phyloP scores from a whole-genome alignment of 108 stramenopile species.

The Tribonema minus region DNA sequence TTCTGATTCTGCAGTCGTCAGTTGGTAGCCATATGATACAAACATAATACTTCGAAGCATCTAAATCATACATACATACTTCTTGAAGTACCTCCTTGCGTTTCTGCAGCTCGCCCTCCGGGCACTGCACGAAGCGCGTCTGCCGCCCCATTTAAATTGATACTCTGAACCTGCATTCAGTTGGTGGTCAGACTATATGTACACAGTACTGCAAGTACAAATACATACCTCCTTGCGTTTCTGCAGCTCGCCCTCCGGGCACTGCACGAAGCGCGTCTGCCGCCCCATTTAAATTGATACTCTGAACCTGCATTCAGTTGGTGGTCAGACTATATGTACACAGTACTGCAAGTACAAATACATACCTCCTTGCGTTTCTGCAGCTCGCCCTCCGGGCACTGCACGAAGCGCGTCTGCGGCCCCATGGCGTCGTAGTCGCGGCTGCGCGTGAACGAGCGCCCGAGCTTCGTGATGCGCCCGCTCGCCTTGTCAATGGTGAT shows the following conservation, averaged over 20 bases:
- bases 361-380: constrained; percentile 96
- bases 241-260: constrained; percentile 97
- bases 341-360: too few species aligned
- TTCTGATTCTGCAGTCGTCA: too few species aligned
- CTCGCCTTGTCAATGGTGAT: constrained; percentile 98
- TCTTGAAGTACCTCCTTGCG: constrained; percentile 95
- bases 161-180: too few species aligned
- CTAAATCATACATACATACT: too few species aligned
- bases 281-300: too few species aligned
- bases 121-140: constrained; percentile 95
- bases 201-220: too few species aligned
- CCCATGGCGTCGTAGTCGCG: constrained; percentile 99
- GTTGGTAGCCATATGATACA: too few species aligned
- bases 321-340: too few species aligned
- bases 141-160: constrained; percentile 95
- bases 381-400: constrained; percentile 96
- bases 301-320: too few species aligned
- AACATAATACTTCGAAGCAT: too few species aligned
- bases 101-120: constrained; percentile 97
- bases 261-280: constrained; percentile 93
- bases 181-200: too few species aligned
- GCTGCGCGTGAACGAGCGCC: constrained; percentile 80
- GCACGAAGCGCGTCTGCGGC: constrained; percentile 91
- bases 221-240: constrained; percentile 96
- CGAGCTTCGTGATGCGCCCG: constrained; percentile 91